Evolutionary conservation across 805 yeast species (phyloP), one percentile per base, ranked within the genome.

Genomic region (Candida orba): DNA sequence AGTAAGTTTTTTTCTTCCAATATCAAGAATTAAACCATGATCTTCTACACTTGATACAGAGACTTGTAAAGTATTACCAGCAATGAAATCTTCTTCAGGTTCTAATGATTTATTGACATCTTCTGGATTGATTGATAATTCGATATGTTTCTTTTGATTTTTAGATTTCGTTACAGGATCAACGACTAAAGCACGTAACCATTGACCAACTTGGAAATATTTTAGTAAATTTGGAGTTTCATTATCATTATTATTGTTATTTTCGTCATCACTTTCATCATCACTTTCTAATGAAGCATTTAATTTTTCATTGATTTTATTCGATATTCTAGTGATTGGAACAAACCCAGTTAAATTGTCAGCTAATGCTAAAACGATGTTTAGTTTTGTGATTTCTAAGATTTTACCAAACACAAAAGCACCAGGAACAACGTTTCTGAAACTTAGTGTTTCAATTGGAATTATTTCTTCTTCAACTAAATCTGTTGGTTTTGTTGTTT

Each of bases 1-100:
- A 25, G 78, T 66, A 8, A 73, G 45, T 6, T 71, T 75, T 8
- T 62, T 62, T 40, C 72, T 59, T 30, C 97, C 97, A 34, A 84
- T 62, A 52, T 81, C 83, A 36, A 91, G 65, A 44, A 86, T 76
- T 22, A 79, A 75, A 65, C 99, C 99, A 60, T 88, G 96, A 60
- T 93, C 99, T 71, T 93, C 98, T 22, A 86, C 65, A 38, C 95
- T 82, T 48, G 71, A 73, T 20, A 93, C 79, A 3, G 86, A 71
- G 22, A 80, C 90, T 64, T 93, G 99, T 3, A 93, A 58, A 4
- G 83, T 58, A 46, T 76, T 70, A 36, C 87, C 88, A 24, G 70
- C 54, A 6, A 68, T 64, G 39, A 85, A 63, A 59, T 89, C 97
- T 37, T 81, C 89, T 5, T 69, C 75, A 8, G 68, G 33, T 23